Percentiles rank a stretch among this genome's conserved stretches.
Conservation (phyloP, 179 eudicot genomes). For the Camellia oleifera region DNA sequence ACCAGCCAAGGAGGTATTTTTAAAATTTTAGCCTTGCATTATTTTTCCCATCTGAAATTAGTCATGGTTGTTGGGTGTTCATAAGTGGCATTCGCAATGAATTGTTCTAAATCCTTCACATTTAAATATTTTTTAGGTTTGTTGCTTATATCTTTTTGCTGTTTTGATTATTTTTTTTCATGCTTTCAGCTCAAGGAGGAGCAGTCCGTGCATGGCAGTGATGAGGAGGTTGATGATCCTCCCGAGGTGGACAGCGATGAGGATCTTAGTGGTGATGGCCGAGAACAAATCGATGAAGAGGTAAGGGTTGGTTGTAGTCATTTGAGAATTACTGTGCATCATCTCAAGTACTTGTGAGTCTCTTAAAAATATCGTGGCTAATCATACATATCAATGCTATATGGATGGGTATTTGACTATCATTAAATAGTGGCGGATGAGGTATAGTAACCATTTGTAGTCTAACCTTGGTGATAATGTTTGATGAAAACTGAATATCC, state of each 20-base stretch:
- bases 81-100: not conserved
- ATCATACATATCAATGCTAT: not conserved
- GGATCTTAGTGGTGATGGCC: slow-evolving; percentile 58
- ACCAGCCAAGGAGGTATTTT: slow-evolving; percentile 80
- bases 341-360: not conserved
- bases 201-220: slow-evolving; percentile 79
- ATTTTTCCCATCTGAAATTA: not conserved
- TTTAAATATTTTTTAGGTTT: not conserved
- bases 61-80: not conserved
- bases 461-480: not conserved
- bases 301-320: slow-evolving; percentile 29
- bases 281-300: slow-evolving; percentile 66
- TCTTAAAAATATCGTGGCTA: not conserved
- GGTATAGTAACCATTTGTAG: not conserved
- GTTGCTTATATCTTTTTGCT: not conserved
- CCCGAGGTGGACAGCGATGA: slow-evolving; percentile 76
- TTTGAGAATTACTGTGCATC: not conserved
- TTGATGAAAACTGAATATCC: not conserved
- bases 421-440: not conserved
- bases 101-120: not conserved
- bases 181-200: slow-evolving; percentile 74
- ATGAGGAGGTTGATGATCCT: slow-evolving; percentile 86
- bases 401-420: not conserved
- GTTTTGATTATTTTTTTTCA: not conserved
- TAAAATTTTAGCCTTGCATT: not conserved